These are phyloP conservation scores for Xerocomus potaroensis DNA, from an alignment of 768 basidiomycete genomes.

Conservation along the genomic window DNA sequence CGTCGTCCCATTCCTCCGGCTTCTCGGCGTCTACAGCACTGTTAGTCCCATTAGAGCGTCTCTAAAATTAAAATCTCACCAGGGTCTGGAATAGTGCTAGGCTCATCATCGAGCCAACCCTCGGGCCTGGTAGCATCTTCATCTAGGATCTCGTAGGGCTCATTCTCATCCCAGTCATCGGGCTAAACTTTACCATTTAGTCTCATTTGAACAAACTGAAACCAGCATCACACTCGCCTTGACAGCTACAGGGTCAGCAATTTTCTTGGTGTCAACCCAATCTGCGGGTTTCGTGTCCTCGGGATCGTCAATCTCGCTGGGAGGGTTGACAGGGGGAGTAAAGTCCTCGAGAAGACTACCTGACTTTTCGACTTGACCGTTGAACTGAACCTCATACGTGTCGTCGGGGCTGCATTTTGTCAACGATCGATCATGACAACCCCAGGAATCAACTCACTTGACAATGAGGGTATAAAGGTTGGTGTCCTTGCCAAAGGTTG, in stretches of 20 bases:
- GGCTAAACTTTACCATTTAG: conserved; percentile 45
- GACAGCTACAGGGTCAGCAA: conserved; percentile 76
- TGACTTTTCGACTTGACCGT: conserved; percentile 74
- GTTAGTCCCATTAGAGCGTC: conserved; percentile 2
- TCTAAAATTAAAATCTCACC: conserved; percentile 39
- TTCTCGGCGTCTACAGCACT: conserved; percentile 66
- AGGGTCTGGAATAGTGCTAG: conserved; percentile 78
- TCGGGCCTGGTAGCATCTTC: conserved; percentile 86
- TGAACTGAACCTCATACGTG: conserved; percentile 88
- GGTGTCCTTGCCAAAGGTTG: conserved; percentile 84
- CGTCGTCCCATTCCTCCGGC: conserved; percentile 99
- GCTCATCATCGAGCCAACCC: conserved; percentile 94
- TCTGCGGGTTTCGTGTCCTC: conserved; percentile 84
- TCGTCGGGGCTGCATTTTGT: conserved; percentile 73
- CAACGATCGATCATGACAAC: neutral
- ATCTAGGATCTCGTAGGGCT: conserved; percentile 88
- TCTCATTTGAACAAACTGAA: neutral
- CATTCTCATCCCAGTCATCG: conserved; percentile 97
- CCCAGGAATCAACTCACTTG: conserved; percentile 53
- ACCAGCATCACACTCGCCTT: conserved; percentile 48
- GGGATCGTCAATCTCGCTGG: conserved; percentile 90
- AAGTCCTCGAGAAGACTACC: conserved; percentile 94
- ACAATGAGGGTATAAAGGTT: conserved; percentile 94
- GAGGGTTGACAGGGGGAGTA: conserved; percentile 87
- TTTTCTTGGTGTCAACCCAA: conserved; percentile 91